Conservation (phyloP, 352 stramenopile species). For the Phytophthora ramorum region DNA sequence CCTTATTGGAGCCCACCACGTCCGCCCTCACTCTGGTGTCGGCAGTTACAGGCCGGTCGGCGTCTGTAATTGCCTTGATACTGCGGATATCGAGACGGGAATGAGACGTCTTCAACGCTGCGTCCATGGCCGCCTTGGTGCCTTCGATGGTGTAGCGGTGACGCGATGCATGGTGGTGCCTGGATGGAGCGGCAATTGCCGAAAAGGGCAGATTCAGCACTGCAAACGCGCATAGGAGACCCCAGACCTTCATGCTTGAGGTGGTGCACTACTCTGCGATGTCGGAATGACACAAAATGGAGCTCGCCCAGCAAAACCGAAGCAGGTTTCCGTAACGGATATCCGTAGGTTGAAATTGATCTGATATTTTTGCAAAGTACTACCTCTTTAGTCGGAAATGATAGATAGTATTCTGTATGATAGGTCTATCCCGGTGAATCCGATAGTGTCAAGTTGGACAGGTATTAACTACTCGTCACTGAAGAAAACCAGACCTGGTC, state of each 20-base stretch:
- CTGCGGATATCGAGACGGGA: conserved; percentile 40
- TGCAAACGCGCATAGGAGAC: conserved; percentile 4
- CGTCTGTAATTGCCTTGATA: conserved; percentile 28
- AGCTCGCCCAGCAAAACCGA: conserved; percentile 1
- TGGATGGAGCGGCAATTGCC: conserved; percentile 4
- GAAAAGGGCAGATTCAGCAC: conserved; percentile 8
- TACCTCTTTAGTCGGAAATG: no score
- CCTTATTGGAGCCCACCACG: conserved; percentile 36
- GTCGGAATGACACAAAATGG: conserved; percentile 23
- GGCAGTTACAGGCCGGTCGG: conserved; percentile 13
- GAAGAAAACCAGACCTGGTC: no score
- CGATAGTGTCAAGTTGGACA: no score
- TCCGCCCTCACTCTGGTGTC: conserved; percentile 35
- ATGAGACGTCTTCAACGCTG: conserved; percentile 28
- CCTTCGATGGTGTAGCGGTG: conserved; percentile 45
- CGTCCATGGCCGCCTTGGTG: conserved; percentile 36
- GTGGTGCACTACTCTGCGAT: background rate
- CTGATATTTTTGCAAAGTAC: conserved; percentile 25
- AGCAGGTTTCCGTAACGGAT: conserved; percentile 15
- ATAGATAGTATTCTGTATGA: no score
- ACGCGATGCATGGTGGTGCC: conserved; percentile 22
- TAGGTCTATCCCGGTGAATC: no score
- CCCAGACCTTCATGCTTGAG: conserved; percentile 25
- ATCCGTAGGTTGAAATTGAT: conserved; percentile 6
- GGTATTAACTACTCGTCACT: no score